Evolutionary conservation across 192 early-diverging fungal species (phyloP).

Genomic region (Haplosporangium gracile): DNA sequence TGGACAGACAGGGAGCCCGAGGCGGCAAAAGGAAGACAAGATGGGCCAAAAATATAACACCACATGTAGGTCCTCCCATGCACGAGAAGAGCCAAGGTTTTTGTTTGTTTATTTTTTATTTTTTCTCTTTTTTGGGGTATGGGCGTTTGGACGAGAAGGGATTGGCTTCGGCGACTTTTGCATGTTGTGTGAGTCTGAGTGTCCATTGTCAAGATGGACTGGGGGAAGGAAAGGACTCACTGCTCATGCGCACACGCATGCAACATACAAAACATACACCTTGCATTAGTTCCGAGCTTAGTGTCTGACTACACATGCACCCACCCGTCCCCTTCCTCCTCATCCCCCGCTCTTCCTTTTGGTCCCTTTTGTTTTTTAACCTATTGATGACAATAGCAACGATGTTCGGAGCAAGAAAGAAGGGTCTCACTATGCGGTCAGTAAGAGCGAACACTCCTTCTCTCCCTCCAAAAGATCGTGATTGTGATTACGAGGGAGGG

Average conservation of each 20-base stretch:
- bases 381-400: background rate
- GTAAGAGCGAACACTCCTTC: background rate
- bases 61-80: background rate
- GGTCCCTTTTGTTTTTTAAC: background rate
- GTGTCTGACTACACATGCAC: background rate
- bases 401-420: background rate
- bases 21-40: background rate
- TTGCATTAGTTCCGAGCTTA: background rate
- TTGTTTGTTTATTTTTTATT: background rate
- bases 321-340: background rate
- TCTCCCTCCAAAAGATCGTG: background rate
- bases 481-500: background rate
- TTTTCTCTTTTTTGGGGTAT: background rate
- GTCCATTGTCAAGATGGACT: too few species aligned
- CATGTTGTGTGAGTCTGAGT: too few species aligned
- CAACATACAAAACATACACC: background rate
- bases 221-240: too few species aligned
- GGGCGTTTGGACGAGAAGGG: too few species aligned
- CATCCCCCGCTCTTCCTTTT: background rate
- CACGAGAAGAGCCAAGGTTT: background rate
- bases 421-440: slow-evolving; percentile 8
- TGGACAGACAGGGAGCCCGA: background rate
- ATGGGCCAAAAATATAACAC: background rate
- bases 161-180: too few species aligned
- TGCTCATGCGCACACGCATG: background rate